phyloP scores from a whole-genome alignment of 768 basidiomycete genomes.

The Trametes sanguinea region DNA sequence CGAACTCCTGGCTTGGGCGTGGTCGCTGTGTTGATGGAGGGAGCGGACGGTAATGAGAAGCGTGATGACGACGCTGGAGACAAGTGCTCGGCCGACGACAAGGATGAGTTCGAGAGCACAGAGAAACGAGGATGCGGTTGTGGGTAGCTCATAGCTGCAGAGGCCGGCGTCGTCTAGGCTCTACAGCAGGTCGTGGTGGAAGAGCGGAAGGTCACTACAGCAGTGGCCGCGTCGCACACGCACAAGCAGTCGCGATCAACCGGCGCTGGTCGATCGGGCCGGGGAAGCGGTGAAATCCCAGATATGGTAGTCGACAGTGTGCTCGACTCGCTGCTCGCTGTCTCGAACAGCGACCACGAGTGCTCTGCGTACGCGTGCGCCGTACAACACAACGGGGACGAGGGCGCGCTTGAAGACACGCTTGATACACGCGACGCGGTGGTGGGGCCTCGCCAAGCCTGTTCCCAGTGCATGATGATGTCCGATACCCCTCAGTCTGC shows the following conservation, averaged over 20 bases:
- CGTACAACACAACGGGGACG: not conserved
- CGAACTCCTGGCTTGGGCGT: constrained; percentile 45
- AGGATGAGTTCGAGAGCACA: constrained; percentile 61
- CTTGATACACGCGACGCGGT: constrained; percentile 7
- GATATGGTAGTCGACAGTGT: not conserved
- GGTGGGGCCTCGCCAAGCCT: constrained; percentile 8
- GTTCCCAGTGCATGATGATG: not conserved
- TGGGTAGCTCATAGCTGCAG: constrained; percentile 44
- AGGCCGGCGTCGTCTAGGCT: no score
- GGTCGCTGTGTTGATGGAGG: constrained; percentile 48
- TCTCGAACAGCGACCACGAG: constrained; percentile 12
- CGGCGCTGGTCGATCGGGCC: not conserved
- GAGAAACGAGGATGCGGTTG: constrained; percentile 72
- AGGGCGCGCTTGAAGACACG: not conserved
- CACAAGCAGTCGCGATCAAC: no score
- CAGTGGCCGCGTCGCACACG: not conserved
- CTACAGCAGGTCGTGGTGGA: no score
- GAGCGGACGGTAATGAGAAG: constrained; percentile 66
- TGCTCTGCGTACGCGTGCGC: not conserved
- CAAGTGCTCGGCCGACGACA: constrained; percentile 45
- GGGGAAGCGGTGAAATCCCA: not conserved
- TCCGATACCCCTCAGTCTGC: constrained; percentile 4
- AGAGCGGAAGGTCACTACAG: no score
- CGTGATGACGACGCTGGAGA: constrained; percentile 64
- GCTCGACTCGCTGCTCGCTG: constrained; percentile 10